Evolutionary conservation across 2,329 filamentous ascomycete species (phyloP).

Genomic region (Fusarium mexicanum): DNA sequence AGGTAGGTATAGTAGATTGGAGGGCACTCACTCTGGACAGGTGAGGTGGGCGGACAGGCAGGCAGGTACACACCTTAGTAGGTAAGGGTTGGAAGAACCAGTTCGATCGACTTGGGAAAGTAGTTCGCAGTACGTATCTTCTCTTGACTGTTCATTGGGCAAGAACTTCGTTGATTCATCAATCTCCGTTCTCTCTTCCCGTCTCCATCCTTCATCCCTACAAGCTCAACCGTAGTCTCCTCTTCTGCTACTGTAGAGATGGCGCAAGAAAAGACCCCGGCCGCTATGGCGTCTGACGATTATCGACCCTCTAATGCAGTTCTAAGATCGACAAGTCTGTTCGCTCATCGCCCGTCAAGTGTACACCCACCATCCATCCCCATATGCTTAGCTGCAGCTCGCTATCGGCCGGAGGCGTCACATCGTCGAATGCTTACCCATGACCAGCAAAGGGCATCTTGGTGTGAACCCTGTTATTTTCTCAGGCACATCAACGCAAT

Average conservation of each 20-base stretch:
- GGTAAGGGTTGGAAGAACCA: background rate
- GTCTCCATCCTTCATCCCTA: background rate
- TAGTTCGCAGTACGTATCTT: background rate
- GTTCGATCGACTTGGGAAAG: conserved; percentile 1
- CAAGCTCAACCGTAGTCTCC: conserved; percentile 13
- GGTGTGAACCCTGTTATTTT: conserved; percentile 13
- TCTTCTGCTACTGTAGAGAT: conserved; percentile 11
- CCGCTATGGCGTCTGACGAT: conserved; percentile 19
- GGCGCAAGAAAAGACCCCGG: conserved; percentile 20
- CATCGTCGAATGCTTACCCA: conserved; percentile 20
- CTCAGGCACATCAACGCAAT: conserved; percentile 23
- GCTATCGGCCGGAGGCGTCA: conserved; percentile 36
- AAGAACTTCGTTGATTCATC: background rate
- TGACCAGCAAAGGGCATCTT: conserved; percentile 8
- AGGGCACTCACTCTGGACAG: background rate
- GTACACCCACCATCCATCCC: conserved; percentile 14
- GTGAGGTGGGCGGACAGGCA: background rate
- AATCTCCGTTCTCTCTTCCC: background rate
- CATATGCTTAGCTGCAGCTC: conserved; percentile 39
- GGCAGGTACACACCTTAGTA: background rate
- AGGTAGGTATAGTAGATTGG: too few relatives aligned
- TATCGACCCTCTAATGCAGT: conserved; percentile 16
- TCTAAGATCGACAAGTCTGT: conserved; percentile 31
- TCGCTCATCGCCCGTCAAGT: conserved; percentile 27
- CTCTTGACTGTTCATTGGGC: background rate